Percentiles rank a stretch among this genome's conserved stretches.
phyloP scores from a whole-genome alignment of 2,329 filamentous ascomycete species.

The Dactylellina drechsleri region DNA sequence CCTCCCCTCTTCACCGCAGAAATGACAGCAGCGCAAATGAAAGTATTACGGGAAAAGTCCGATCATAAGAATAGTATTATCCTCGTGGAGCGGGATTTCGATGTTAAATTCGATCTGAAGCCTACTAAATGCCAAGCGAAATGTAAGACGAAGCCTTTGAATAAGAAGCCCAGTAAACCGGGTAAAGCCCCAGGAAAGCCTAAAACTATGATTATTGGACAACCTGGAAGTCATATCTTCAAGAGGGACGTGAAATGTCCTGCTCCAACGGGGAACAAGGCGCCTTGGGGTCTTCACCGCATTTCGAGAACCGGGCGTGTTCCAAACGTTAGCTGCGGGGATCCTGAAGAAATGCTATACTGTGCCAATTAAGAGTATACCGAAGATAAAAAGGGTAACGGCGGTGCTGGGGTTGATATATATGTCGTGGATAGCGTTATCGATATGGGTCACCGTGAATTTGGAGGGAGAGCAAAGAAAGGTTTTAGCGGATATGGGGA shows the following conservation, averaged over 20 bases:
- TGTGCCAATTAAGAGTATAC: slow-evolving; percentile 59
- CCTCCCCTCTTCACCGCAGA: neutral
- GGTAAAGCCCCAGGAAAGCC: neutral
- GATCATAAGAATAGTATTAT: neutral
- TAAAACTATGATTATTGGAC: too few species aligned
- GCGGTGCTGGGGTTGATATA: slow-evolving; percentile 60
- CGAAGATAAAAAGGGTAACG: slow-evolving; percentile 15
- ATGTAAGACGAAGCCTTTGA: neutral
- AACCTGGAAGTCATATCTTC: neutral
- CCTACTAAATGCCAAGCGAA: neutral
- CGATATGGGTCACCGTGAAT: slow-evolving; percentile 57
- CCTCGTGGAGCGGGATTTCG: neutral
- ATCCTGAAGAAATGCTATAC: neutral
- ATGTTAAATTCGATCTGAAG: neutral
- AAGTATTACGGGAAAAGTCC: neutral
- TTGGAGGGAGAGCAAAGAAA: slow-evolving; percentile 58
- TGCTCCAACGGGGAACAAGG: neutral
- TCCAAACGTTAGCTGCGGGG: slow-evolving; percentile 6
- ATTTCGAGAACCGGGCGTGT: slow-evolving; percentile 9
- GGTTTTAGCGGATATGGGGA: slow-evolving; percentile 61
- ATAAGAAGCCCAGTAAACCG: neutral
- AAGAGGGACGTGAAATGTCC: neutral
- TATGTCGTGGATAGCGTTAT: slow-evolving; percentile 55
- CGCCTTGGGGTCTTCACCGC: slow-evolving; percentile 22
- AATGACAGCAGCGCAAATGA: neutral